These are phyloP conservation scores for Setaria viridis DNA, from an alignment of 202 grass and related monocot genomes.

Conservation along the genomic window DNA sequence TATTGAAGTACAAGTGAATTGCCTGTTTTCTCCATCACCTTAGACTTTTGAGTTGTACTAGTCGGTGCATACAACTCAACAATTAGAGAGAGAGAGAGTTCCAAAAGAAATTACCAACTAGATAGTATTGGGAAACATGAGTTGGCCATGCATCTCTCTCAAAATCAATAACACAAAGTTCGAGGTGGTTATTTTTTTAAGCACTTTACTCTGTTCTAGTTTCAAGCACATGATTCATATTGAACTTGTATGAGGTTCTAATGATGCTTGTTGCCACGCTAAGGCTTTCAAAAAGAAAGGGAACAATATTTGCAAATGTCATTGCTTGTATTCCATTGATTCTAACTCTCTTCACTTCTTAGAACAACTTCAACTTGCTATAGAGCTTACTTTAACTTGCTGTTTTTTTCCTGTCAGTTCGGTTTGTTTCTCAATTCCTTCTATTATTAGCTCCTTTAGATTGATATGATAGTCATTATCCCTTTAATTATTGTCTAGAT, in stretches of 20 bases:
- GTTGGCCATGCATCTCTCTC: too few species aligned
- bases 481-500: slow-evolving; percentile 4
- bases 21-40: too few species aligned
- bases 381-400: neutral
- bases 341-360: slow-evolving; percentile 21
- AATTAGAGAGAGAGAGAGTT: too few species aligned
- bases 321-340: slow-evolving; percentile 16
- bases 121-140: too few species aligned
- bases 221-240: too few species aligned
- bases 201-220: neutral
- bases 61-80: too few species aligned
- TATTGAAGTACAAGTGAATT: too few species aligned
- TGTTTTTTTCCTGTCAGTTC: neutral
- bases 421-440: slow-evolving; percentile 4
- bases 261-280: neutral
- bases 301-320: neutral
- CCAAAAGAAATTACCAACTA: too few species aligned
- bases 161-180: too few species aligned
- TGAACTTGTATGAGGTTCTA: neutral
- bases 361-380: neutral
- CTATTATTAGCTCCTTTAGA: neutral
- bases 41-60: too few species aligned
- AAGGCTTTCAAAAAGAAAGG: neutral
- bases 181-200: neutral
- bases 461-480: slow-evolving; percentile 10